Percentiles rank a stretch among this genome's conserved stretches.
phyloP scores from a whole-genome alignment of 257 asterid genomes.

The Ajuga chamaepitys region DNA sequence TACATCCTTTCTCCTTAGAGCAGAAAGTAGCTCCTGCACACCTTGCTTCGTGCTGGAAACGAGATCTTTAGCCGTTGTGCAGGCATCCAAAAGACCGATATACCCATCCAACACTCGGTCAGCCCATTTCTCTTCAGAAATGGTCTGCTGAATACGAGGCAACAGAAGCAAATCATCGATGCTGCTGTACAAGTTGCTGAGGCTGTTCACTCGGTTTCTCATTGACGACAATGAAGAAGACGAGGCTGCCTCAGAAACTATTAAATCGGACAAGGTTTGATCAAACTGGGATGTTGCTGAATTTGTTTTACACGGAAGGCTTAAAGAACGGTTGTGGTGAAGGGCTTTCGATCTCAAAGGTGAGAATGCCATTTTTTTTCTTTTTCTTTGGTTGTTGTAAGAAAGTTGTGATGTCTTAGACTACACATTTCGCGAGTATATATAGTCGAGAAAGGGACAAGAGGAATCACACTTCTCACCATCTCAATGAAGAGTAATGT shows the following conservation, averaged over 20 bases:
- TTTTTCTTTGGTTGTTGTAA: not conserved
- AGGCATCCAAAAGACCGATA: constrained; percentile 28
- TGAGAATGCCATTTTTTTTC: constrained; percentile 18
- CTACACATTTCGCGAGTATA: not conserved
- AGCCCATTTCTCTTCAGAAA: constrained; percentile 13
- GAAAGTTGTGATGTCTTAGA: not conserved
- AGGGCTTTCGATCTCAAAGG: constrained; percentile 22
- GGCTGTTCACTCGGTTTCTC: constrained; percentile 1
- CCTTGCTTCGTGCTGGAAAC: constrained; percentile 16
- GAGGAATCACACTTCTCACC: not conserved
- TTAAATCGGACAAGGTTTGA: constrained; percentile 15
- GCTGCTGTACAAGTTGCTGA: constrained; percentile 18
- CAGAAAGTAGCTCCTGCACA: constrained; percentile 25
- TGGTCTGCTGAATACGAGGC: constrained; percentile 22
- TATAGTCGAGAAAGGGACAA: not conserved
- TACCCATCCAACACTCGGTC: constrained; percentile 20
- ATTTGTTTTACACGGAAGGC: constrained; percentile 25
- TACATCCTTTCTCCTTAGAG: constrained; percentile 21
- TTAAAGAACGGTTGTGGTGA: constrained; percentile 32
- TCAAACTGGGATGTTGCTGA: constrained; percentile 24
- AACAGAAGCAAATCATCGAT: constrained; percentile 20
- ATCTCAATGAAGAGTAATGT: too few species aligned
- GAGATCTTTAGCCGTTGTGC: constrained; percentile 21
- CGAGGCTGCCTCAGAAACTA: constrained; percentile 6
- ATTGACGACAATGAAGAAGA: constrained; percentile 14